Base-by-base conservation (phyloP, 441 rosid genomes). In the Adansonia madagascariensis region DNA sequence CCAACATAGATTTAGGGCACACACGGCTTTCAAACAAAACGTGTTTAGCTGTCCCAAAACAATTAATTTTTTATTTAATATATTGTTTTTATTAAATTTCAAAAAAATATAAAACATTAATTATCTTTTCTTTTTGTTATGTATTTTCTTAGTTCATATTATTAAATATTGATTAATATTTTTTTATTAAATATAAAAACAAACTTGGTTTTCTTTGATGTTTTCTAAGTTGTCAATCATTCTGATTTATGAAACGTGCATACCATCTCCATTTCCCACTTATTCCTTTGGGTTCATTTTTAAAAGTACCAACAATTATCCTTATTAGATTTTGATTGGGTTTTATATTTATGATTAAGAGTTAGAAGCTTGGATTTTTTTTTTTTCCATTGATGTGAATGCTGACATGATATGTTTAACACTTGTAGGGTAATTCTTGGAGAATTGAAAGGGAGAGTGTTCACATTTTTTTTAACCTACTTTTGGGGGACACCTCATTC, bases 41-140 rank as follows among this genome's bases (percentile, higher is more conserved):
- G 65, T 56, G 75, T 73, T 57, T 55, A 57, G 52, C 8, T 73
- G 75, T 73, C 75, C 46, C 27, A 8, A 8, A 61, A 12, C 1
- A 24, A 22, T 27, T 35, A 35, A 60, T 61, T 24, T 61, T 4
- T 61, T 61, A 22, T 24, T 24, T 61, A 50, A 50, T 57, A 24
- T 24, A 24, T 24, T 24, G 27, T 24, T 24, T 24, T 24, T 24
- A 24, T 24, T 24, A 24, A 24, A 24, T 24, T 24, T 24, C 27
- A 31, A 35, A 35, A 35, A 35, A 35, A 35, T 35, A 24, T 35
- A 35, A 35, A 24, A 1, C 27, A 24, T 24, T 24, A 24, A 24
- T 24, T 24, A 24, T 1, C 27, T 24, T 24, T 24, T n/a, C n/a
- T 24, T 24, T 24, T 0, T 24, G 27, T 24, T 24, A 24, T 0